phyloP scores from a whole-genome alignment of 257 asterid genomes.

The Lavandula angustifolia region DNA sequence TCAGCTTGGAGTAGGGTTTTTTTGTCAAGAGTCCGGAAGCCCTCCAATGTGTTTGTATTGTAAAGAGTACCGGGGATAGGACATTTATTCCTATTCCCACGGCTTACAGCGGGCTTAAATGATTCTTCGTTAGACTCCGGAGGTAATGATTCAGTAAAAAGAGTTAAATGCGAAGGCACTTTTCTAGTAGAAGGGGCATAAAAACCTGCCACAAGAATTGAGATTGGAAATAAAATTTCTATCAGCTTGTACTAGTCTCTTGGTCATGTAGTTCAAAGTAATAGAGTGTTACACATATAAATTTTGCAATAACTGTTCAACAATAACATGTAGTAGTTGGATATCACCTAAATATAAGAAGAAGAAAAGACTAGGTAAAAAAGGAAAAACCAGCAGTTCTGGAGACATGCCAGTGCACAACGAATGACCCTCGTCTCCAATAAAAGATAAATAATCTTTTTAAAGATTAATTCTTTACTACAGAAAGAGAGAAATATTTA shows the following conservation, averaged over 20 bases:
- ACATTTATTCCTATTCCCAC: slow-evolving; percentile 87
- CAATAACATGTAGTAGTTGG: neutral
- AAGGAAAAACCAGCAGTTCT: neutral
- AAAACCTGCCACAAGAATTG: slow-evolving; percentile 58
- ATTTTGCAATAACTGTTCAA: neutral
- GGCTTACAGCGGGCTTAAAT: slow-evolving; percentile 33
- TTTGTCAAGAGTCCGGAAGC: slow-evolving; percentile 73
- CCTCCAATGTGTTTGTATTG: slow-evolving; percentile 87
- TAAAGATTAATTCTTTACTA: neutral
- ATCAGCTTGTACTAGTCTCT: slow-evolving; percentile 17
- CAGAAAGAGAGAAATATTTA: neutral
- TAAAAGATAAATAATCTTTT: neutral
- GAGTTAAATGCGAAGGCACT: slow-evolving; percentile 77
- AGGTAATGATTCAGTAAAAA: slow-evolving; percentile 82
- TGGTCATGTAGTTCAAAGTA: slow-evolving; percentile 7
- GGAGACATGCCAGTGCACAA: neutral
- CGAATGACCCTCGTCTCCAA: neutral
- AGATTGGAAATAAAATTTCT: slow-evolving; percentile 20
- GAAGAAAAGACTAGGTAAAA: neutral
- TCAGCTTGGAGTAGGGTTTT: slow-evolving; percentile 62
- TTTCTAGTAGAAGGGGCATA: slow-evolving; percentile 82
- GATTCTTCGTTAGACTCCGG: slow-evolving; percentile 51
- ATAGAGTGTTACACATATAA: neutral
- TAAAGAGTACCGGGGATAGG: slow-evolving; percentile 82
- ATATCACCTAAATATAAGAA: too few species aligned